A percentile compares a stretch with the other conserved stretches of the same genome.
phyloP scores from a whole-genome alignment of 495 filamentous ascomycete genomes.

The Penicillium lividum region DNA sequence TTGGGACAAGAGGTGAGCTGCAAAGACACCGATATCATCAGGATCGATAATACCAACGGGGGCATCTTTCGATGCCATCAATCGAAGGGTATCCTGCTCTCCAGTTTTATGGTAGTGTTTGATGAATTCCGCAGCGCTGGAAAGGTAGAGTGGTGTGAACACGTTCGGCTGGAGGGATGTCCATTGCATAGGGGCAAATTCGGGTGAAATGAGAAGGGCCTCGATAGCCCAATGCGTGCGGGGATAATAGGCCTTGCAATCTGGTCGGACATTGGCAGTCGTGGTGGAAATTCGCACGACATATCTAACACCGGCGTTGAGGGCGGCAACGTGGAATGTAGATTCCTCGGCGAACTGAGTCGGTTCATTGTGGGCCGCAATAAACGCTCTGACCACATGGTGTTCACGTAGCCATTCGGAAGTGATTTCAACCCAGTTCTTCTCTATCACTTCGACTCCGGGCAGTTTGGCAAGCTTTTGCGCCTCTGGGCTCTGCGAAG shows the following conservation, averaged over 20 bases:
- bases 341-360: slow-evolving; percentile 48
- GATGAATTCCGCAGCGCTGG: slow-evolving; percentile 28
- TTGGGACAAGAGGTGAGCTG: slow-evolving; percentile 39
- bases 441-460: slow-evolving; percentile 40
- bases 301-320: slow-evolving; percentile 46
- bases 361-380: slow-evolving; percentile 42
- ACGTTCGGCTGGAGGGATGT: slow-evolving; percentile 48
- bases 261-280: slow-evolving; percentile 43
- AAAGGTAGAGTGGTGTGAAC: slow-evolving; percentile 30
- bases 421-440: slow-evolving; percentile 46
- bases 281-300: slow-evolving; percentile 51
- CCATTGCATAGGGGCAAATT: slow-evolving; percentile 45
- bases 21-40: slow-evolving; percentile 40
- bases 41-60: slow-evolving; percentile 41
- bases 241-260: slow-evolving; percentile 40
- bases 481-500: slow-evolving; percentile 28
- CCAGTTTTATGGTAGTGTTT: slow-evolving; percentile 42
- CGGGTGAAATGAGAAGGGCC: slow-evolving; percentile 36
- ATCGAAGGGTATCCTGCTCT: slow-evolving; percentile 30
- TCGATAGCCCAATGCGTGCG: slow-evolving; percentile 51
- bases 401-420: slow-evolving; percentile 45
- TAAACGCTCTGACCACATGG: slow-evolving; percentile 41
- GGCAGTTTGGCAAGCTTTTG: slow-evolving; percentile 37
- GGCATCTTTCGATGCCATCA: slow-evolving; percentile 33
- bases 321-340: slow-evolving; percentile 36